Evolutionary conservation across 768 basidiomycete species (phyloP), one percentile per base, ranked within the genome.

Genomic region (Infundibulicybe gibba): DNA sequence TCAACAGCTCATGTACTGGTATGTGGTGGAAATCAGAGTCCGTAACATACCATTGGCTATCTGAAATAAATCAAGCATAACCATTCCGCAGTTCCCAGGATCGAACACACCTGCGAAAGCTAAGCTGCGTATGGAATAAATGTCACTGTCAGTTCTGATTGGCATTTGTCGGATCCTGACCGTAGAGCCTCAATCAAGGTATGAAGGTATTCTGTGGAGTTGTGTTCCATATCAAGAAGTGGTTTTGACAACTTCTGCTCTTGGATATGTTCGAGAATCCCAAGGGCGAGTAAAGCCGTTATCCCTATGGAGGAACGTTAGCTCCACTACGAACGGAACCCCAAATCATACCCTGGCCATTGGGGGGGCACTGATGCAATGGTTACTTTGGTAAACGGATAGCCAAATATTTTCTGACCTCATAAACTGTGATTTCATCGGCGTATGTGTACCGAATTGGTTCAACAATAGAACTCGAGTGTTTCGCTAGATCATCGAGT

Each of bases 361-460:
- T 98, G 0, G 95, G 95, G 6, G 94, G 95, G 57, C 93, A 95
- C 91, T 92, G 38, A 5, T 39, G 13, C 34, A 32, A 43, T n/a
- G 43, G 32, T 40, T 43, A 25, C 33, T 54, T 44, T 15, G 50
- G 43, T 11, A 11, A 19, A 4, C 3, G 12, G 17, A 16, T 3
- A 47, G 44, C 40, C 9, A 32, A 38, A 12, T n/a, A 21, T 3
- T n/a, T n/a, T 43, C 72, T 50, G 55, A 89, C 93, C 79, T 99
- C 95, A 62, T 92, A 92, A 0, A 98, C 72, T 0, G 93, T 92
- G 6, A 97, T 87, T 48, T 93, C 88, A 6, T 76, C 72, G 15
- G 76, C 85, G 55, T 90, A 98, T 2, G 87, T 92, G 62, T 95
- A 95, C 48, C 81, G 84, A 69, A 97, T 94, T 2, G 97, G 95